These are phyloP conservation scores for Zygnema cylindricum DNA, from an alignment of 139 green algal species.

Conservation along the genomic window DNA sequence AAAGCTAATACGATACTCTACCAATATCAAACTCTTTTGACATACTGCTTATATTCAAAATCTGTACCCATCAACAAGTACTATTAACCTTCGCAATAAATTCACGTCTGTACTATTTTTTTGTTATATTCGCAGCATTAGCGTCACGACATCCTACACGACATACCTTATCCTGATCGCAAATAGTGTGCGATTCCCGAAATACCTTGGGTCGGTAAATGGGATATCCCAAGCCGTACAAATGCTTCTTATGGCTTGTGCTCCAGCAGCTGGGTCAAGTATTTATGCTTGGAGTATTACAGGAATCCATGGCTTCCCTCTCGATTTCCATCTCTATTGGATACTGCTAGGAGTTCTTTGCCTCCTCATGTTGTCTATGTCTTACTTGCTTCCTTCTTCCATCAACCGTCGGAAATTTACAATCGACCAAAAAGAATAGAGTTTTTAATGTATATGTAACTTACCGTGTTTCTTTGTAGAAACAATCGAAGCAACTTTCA, in stretches of 20 bases:
- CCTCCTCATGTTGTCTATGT: background rate
- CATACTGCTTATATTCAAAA: too few species aligned
- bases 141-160: conserved; percentile 13
- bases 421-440: too few species aligned
- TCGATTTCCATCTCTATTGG: conserved; percentile 47
- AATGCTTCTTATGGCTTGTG: conserved; percentile 8
- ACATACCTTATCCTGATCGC: conserved; percentile 48
- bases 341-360: background rate
- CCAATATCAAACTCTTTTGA: too few species aligned
- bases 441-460: too few species aligned
- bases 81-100: too few species aligned
- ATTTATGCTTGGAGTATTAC: conserved; percentile 50
- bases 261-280: conserved; percentile 28
- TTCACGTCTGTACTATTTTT: too few species aligned
- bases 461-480: too few species aligned
- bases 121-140: background rate
- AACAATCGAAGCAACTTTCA: too few species aligned
- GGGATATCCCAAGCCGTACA: conserved; percentile 24
- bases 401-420: background rate
- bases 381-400: background rate
- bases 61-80: too few species aligned
- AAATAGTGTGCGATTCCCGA: conserved; percentile 25
- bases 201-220: conserved; percentile 46
- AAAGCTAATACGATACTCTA: too few species aligned
- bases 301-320: conserved; percentile 11